Percentiles rank a stretch among this genome's conserved stretches.
Conservation (phyloP, 1,284 basidiomycete species). For the Lentinula novae-zelandiae region DNA sequence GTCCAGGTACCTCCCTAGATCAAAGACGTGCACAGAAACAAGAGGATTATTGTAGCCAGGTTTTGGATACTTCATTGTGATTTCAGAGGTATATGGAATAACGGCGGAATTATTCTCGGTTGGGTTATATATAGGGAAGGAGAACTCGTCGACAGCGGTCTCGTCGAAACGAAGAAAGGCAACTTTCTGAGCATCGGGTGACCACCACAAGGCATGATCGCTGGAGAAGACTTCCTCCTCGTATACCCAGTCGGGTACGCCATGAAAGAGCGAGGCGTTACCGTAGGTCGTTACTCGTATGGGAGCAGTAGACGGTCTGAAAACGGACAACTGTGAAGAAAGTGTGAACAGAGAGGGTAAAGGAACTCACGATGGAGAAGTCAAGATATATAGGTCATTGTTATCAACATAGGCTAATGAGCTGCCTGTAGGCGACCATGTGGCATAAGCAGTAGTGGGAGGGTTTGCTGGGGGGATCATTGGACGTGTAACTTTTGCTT, state of each 20-base stretch:
- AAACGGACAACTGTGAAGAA: not conserved
- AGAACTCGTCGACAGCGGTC: slow-evolving; percentile 81
- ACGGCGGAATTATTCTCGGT: slow-evolving; percentile 63
- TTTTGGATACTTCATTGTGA: slow-evolving; percentile 87
- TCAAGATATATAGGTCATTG: slow-evolving; percentile 84
- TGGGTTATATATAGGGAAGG: slow-evolving; percentile 90
- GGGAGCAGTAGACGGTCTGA: slow-evolving; percentile 39
- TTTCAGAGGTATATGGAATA: slow-evolving; percentile 74
- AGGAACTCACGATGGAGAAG: slow-evolving; percentile 50
- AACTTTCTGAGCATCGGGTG: slow-evolving; percentile 75
- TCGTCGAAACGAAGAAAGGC: slow-evolving; percentile 91
- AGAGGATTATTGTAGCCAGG: slow-evolving; percentile 90
- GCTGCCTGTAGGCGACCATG: slow-evolving; percentile 82
- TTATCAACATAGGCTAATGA: slow-evolving; percentile 78
- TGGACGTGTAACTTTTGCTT: slow-evolving; percentile 60
- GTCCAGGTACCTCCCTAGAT: slow-evolving; percentile 50
- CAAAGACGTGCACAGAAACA: slow-evolving; percentile 83
- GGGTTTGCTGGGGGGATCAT: slow-evolving; percentile 64
- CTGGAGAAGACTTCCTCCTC: slow-evolving; percentile 86
- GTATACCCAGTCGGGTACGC: slow-evolving; percentile 96
- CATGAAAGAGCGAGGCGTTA: slow-evolving; percentile 85
- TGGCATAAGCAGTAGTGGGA: slow-evolving; percentile 72
- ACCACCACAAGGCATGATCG: slow-evolving; percentile 88
- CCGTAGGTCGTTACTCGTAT: slow-evolving; percentile 84
- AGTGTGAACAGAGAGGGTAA: not conserved